Conservation (phyloP, 2,329 filamentous ascomycete genomes). For the Botryotinia calthae region DNA sequence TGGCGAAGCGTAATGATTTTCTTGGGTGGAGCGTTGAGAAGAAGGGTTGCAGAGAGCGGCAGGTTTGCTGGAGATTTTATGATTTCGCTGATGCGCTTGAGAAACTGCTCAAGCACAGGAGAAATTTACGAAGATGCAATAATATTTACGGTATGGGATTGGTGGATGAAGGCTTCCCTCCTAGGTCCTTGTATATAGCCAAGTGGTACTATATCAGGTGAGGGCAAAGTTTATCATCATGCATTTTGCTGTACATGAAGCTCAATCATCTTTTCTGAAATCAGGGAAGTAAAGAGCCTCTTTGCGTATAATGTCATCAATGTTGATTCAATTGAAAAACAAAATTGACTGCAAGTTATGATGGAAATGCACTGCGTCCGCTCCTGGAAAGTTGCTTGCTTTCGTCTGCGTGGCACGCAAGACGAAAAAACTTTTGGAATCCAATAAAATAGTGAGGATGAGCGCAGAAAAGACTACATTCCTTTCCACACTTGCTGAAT, state of each 20-base stretch:
- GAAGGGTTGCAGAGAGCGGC: accelerated
- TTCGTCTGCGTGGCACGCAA: background rate
- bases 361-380: accelerated
- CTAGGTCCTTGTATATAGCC: background rate
- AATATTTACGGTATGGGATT: background rate
- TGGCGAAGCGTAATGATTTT: background rate
- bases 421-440: background rate
- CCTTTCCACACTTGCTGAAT: background rate
- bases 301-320: background rate
- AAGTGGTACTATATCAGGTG: background rate
- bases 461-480: background rate
- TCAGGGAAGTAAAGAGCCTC: accelerated
- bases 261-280: background rate
- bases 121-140: accelerated
- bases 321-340: accelerated
- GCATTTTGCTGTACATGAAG: background rate
- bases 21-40: accelerated
- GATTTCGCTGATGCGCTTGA: background rate
- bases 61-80: background rate
- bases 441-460: background rate
- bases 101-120: accelerated
- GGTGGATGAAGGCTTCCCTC: accelerated
- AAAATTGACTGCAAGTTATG: background rate
- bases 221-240: background rate
- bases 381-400: background rate